Evolutionary conservation across 768 basidiomycete species (phyloP), one percentile per base, ranked within the genome.

Genomic region (Kwoniella pini): DNA sequence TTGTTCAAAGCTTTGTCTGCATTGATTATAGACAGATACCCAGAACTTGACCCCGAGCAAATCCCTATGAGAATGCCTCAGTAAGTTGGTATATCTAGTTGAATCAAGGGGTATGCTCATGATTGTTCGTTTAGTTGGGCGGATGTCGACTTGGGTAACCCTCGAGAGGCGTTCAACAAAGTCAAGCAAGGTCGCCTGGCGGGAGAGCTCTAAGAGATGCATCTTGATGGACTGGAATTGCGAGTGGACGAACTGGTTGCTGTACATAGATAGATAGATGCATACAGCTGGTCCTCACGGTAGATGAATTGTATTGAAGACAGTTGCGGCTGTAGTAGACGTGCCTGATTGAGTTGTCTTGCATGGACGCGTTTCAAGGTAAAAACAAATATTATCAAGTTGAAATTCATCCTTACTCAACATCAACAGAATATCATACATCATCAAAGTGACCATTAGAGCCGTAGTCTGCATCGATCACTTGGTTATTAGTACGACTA

Each of bases 21-120:
- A 53, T 81, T 84, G 1, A 87, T 94, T 65, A 68, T 68, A 27
- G 77, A 80, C 49, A 79, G 81, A 33, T 86, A 85, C 74, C 88
- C 90, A 0, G 87, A 90, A 50, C 81, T 91, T 11, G 82, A 88
- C 75, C 83, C 84, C 64, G 86, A 86, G 26, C 85, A 82, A 40
- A 69, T 92, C 65, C 80, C 80, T 62, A 78, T 76, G 48, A 82
- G 84, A 5, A 88, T 90, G 75, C 79, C 84, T 5, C 81, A 80
- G 85, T 91, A 79, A 70, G 87, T 83, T 31, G n/a, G 38, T 43
- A 30, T 50, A 3, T 21, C n/a, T 31, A 17, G 21, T 50, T 28
- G 26, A 17, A 30, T 17, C 12, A 7, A 31, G 30, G 24, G 28
- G 13, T 6, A 3, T 49, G 12, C 11, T 3, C 40, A n/a, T 48